These are phyloP conservation scores for Lactifluus piperatus DNA, from an alignment of 768 basidiomycete species.

Conservation along the genomic window DNA sequence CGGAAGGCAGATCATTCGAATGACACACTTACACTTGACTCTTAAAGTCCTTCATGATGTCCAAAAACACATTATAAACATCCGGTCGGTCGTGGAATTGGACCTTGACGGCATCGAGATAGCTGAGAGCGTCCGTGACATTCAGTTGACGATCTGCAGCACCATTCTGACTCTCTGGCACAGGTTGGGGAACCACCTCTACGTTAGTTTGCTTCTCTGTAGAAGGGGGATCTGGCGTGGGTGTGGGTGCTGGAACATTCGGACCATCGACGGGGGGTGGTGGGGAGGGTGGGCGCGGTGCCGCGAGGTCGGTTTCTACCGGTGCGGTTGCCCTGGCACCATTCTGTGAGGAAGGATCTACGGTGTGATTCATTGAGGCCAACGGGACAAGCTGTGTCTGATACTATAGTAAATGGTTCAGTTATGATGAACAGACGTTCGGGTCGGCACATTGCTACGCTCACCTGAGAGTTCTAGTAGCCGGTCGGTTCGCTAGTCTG, in stretches of 20 bases:
- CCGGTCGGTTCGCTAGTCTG: background rate
- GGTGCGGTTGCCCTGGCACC: background rate
- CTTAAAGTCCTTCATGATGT: conserved; percentile 74
- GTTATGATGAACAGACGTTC: background rate
- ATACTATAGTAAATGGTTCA: background rate
- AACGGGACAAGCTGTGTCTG: background rate
- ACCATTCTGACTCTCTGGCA: conserved; percentile 5
- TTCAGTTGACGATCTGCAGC: conserved; percentile 40
- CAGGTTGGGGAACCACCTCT: conserved; percentile 1
- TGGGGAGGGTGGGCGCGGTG: background rate
- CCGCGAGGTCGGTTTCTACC: background rate
- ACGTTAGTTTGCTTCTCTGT: background rate
- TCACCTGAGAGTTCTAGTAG: background rate
- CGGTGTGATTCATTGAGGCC: background rate
- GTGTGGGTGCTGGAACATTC: background rate
- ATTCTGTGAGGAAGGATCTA: conserved; percentile 1
- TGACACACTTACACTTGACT: conserved; percentile 41
- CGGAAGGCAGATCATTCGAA: background rate
- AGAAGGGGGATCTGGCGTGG: background rate
- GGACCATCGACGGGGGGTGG: background rate
- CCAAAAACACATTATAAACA: conserved; percentile 54
- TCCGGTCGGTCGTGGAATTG: conserved; percentile 51
- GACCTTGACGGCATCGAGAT: conserved; percentile 56
- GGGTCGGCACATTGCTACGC: background rate
- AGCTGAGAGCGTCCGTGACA: conserved; percentile 53